These are phyloP conservation scores for Colletotrichum viniferum DNA, from an alignment of 2,329 filamentous ascomycete genomes.

Conservation along the genomic window DNA sequence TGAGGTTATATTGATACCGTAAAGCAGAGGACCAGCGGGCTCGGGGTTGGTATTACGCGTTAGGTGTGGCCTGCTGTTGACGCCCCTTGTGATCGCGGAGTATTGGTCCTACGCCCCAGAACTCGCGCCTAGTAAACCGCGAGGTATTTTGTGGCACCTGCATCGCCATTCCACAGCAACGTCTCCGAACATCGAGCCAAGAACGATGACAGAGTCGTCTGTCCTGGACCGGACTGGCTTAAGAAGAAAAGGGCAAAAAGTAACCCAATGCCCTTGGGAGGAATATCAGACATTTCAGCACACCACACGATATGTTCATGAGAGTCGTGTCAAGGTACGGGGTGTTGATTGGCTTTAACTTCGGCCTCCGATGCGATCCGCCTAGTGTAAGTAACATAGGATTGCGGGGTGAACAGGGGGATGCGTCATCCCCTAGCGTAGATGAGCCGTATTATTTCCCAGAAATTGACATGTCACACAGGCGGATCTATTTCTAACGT, in stretches of 20 bases:
- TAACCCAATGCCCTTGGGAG: neutral
- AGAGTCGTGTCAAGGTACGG: neutral
- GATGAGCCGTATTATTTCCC: neutral
- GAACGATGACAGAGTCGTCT: neutral
- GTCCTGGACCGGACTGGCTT: accelerated
- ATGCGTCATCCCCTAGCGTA: neutral
- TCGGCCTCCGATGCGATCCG: neutral
- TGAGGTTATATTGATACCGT: neutral
- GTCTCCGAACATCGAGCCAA: neutral
- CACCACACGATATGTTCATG: neutral
- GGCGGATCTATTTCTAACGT: neutral
- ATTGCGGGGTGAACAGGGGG: neutral
- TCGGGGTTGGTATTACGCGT: neutral
- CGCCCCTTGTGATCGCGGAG: neutral
- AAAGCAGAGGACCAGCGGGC: accelerated
- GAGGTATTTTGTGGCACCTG: neutral
- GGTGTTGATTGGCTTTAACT: neutral
- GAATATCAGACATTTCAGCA: neutral
- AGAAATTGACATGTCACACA: neutral
- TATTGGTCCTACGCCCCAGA: neutral
- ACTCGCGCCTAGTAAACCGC: neutral
- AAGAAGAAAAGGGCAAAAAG: neutral
- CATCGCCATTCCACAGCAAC: neutral
- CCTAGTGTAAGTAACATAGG: neutral
- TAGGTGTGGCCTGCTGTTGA: neutral